Base-by-base conservation (phyloP, 768 basidiomycete species). In the Boletus patriciae region DNA sequence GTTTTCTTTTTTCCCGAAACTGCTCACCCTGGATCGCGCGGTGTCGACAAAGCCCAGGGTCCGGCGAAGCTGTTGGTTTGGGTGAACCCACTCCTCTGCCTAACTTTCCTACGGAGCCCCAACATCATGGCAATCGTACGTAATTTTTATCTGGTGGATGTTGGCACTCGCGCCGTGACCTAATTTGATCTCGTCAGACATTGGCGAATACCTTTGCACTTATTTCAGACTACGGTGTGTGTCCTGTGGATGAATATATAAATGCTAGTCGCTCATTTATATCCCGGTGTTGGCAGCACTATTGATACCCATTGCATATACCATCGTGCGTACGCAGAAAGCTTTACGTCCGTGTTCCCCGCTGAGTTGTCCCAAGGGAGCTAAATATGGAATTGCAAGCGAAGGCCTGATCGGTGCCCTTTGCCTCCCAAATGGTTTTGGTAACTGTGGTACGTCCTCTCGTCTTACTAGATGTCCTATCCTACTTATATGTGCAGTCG, bases 301-400 rank as follows among this genome's bases (percentile, higher is more conserved):
- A 3, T 65, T 88, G 47, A 67, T 86, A 13, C 88, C 88, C 1
- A 70, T 90, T 7, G 78, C 86, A 0, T 87, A 83, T 58, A 89
- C 87, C 0, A 76, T 90, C 29, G 88, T 88, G 58, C 59, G 83
- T 34, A 43, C 47, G 1, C 29, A 9, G 12, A 25, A 18, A 1
- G 10, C 9, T 47, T 41, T 7, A 8, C 4, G 25, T 23, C 8
- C 42, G 21, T 6, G n/a, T 23, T 36, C 25, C 34, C 31, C 12
- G 18, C 41, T 52, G 41, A 46, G 43, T 6, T 36, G 4, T 19
- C 27, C 15, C 8, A 57, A 90, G 87, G 88, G 84, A 6, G 72
- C 68, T n/a, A 66, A 59, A 27, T 73, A 71, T 38, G 65, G 63
- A 31, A 63, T 73, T 19, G 8, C 44, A 9, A 59, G 54, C 19